A percentile compares a stretch with the other conserved stretches of the same genome.
Conservation (phyloP, 495 filamentous ascomycete species). For the Letharia columbiana region DNA sequence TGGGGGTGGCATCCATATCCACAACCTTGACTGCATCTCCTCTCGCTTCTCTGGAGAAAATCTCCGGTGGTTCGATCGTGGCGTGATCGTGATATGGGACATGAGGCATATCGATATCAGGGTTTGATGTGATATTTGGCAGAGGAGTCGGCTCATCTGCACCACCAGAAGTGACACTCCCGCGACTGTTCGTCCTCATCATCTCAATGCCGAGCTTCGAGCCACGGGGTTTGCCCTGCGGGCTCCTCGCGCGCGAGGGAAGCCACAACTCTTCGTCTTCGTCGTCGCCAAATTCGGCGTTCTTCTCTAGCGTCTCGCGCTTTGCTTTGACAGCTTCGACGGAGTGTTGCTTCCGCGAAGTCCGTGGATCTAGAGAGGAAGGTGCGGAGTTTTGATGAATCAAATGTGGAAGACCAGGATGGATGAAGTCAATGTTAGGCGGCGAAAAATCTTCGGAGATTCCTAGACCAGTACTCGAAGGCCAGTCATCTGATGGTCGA, state of each 20-base stretch:
- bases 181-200: constrained; percentile 90
- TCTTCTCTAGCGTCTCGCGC: constrained; percentile 65
- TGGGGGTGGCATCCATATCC: constrained; percentile 40
- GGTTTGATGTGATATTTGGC: not conserved
- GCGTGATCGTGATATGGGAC: not conserved
- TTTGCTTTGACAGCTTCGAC: constrained; percentile 69
- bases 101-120: constrained; percentile 7
- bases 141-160: constrained; percentile 16
- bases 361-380: constrained; percentile 47
- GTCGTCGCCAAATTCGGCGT: constrained; percentile 80
- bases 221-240: constrained; percentile 40
- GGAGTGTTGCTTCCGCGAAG: constrained; percentile 61
- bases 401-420: constrained; percentile 39
- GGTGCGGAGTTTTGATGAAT: constrained; percentile 62
- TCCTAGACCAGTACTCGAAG: constrained; percentile 56
- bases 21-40: constrained; percentile 21
- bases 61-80: constrained; percentile 23
- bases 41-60: constrained; percentile 20
- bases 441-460: constrained; percentile 43
- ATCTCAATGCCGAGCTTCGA: constrained; percentile 89
- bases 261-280: constrained; percentile 82
- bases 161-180: constrained; percentile 56
- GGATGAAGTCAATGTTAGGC: constrained; percentile 12
- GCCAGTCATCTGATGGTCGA: constrained; percentile 66
- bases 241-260: constrained; percentile 49